Conservation (phyloP, 495 filamentous ascomycete genomes). For the Trichoderma gamsii region DNA sequence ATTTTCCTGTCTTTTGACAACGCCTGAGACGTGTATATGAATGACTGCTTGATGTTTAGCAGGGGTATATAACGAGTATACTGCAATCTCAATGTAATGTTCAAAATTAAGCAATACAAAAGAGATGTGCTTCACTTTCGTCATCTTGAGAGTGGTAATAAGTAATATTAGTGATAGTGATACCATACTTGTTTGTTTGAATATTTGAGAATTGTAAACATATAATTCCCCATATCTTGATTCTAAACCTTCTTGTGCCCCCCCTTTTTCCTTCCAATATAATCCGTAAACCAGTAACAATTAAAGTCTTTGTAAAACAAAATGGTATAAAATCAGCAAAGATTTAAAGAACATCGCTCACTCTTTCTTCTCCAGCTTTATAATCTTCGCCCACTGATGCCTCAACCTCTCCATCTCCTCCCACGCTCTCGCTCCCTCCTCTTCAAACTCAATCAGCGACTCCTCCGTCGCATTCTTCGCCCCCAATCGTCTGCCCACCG, state of each 20-base stretch:
- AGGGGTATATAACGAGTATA: no score
- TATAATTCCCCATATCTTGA: no score
- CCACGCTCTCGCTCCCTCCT: constrained; percentile 68
- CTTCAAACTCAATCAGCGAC: constrained; percentile 64
- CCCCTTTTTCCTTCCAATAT: no score
- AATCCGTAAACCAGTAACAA: no score
- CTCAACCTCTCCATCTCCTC: constrained; percentile 78
- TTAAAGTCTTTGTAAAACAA: not conserved
- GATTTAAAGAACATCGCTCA: not conserved
- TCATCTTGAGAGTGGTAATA: no score
- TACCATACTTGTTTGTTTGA: no score
- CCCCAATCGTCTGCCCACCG: constrained; percentile 49
- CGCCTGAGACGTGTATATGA: not conserved
- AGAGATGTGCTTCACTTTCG: no score
- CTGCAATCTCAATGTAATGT: no score
- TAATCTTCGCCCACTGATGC: constrained; percentile 63
- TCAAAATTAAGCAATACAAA: no score
- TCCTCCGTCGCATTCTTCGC: constrained; percentile 57
- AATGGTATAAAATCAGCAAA: not conserved
- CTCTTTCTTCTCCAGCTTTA: constrained; percentile 15
- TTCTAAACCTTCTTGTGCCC: no score
- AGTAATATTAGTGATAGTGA: no score
- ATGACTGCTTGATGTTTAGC: not conserved
- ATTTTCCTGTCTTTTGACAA: not conserved
- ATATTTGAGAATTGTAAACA: no score